Evolutionary conservation across 768 basidiomycete genomes (phyloP).

Genomic region (Tylopilus balloui): DNA sequence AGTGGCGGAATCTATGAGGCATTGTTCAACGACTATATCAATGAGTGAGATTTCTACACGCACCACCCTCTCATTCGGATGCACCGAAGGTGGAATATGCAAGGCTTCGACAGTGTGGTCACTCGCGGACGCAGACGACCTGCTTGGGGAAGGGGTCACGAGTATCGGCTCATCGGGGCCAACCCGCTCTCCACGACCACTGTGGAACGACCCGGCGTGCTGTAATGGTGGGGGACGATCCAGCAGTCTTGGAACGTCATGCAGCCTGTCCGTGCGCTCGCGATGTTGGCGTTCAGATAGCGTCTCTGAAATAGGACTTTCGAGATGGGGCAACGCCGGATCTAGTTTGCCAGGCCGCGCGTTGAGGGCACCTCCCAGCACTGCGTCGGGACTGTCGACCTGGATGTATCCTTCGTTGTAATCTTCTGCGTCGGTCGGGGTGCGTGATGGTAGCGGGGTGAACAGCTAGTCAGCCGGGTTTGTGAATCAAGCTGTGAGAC

Average conservation of each 20-base stretch:
- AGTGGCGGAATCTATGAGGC: slow-evolving; percentile 27
- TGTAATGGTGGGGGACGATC: slow-evolving; percentile 22
- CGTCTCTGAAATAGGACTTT: slow-evolving; percentile 18
- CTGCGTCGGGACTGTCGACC: slow-evolving; percentile 29
- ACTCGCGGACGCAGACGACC: slow-evolving; percentile 24
- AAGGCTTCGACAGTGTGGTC: slow-evolving; percentile 31
- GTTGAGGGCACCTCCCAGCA: slow-evolving; percentile 32
- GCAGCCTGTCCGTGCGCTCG: slow-evolving; percentile 15
- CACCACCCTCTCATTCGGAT: slow-evolving; percentile 28
- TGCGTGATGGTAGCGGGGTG: slow-evolving; percentile 31
- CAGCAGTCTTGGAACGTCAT: slow-evolving; percentile 19
- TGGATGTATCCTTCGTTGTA: slow-evolving; percentile 30
- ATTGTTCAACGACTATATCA: background rate
- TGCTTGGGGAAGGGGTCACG: slow-evolving; percentile 16
- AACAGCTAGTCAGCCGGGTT: slow-evolving; percentile 21
- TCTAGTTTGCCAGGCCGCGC: slow-evolving; percentile 28
- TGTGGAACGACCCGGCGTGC: slow-evolving; percentile 20
- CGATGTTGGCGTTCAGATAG: slow-evolving; percentile 24
- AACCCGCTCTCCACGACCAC: slow-evolving; percentile 15
- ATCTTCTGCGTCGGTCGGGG: slow-evolving; percentile 31
- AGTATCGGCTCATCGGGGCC: slow-evolving; percentile 20
- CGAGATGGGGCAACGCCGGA: slow-evolving; percentile 21
- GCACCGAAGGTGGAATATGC: slow-evolving; percentile 17
- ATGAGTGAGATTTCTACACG: background rate
- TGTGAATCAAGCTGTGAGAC: slow-evolving; percentile 8